phyloP scores from a whole-genome alignment of 805 yeast genomes.

The Cyberlindnera mississippiensis region DNA sequence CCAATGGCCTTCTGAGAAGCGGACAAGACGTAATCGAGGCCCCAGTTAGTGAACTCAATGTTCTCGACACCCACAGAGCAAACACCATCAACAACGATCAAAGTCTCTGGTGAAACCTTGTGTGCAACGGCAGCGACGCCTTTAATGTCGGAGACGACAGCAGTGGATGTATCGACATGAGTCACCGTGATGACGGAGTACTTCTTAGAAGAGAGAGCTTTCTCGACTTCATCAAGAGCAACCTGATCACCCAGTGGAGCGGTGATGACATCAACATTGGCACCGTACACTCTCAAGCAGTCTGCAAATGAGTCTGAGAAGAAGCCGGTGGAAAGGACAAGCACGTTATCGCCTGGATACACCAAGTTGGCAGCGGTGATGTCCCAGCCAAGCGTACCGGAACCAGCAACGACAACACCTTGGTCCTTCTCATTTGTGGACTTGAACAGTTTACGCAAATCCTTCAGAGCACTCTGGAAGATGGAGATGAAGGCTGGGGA shows the following conservation, averaged over 20 bases:
- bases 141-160: constrained; percentile 76
- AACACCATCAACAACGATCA: constrained; percentile 88
- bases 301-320: constrained; percentile 83
- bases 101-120: constrained; percentile 67
- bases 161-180: constrained; percentile 95
- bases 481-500: constrained; percentile 75
- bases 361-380: constrained; percentile 75
- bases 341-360: constrained; percentile 60
- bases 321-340: constrained; percentile 87
- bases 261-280: constrained; percentile 65
- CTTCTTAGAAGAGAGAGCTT: constrained; percentile 44
- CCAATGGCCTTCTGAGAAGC: constrained; percentile 97
- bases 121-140: constrained; percentile 59
- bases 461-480: constrained; percentile 64
- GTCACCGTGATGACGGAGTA: constrained; percentile 80
- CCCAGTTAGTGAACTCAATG: constrained; percentile 85
- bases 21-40: constrained; percentile 79
- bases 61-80: constrained; percentile 91
- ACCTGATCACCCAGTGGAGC: constrained; percentile 75
- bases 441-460: constrained; percentile 71
- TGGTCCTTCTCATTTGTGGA: constrained; percentile 65
- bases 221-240: constrained; percentile 50
- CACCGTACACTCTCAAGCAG: constrained; percentile 67
- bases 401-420: constrained; percentile 79
- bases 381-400: constrained; percentile 97